Conservation (phyloP, 1,139 yeast genomes). For the Geotrichum australiense region DNA sequence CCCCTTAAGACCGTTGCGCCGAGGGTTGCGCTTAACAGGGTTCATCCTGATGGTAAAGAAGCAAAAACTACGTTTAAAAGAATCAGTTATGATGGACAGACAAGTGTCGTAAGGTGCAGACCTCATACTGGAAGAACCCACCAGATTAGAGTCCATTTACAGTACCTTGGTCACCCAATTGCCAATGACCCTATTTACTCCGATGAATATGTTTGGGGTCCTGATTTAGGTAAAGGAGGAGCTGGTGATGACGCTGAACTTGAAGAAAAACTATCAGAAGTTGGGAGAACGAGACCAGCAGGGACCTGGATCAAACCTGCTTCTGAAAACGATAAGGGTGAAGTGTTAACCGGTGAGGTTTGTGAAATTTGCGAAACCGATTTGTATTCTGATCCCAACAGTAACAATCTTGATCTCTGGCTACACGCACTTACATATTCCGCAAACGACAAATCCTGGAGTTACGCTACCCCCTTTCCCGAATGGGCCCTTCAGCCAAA, state of each 20-base stretch:
- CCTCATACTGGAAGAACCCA: constrained; percentile 94
- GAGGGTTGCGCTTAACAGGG: constrained; percentile 66
- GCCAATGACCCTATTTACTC: constrained; percentile 91
- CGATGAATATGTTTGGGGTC: constrained; percentile 67
- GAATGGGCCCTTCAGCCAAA: constrained; percentile 74
- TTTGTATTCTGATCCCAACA: constrained; percentile 80
- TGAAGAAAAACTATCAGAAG: constrained; percentile 43
- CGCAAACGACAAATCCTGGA: constrained; percentile 57
- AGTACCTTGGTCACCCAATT: constrained; percentile 79
- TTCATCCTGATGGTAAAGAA: constrained; percentile 61
- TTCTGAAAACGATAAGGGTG: constrained; percentile 41
- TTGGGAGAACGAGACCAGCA: constrained; percentile 66
- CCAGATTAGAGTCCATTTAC: constrained; percentile 89
- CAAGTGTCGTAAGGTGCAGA: constrained; percentile 71
- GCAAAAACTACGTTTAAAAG: constrained; percentile 45
- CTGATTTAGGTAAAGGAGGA: constrained; percentile 47
- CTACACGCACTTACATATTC: constrained; percentile 75
- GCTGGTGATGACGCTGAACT: constrained; percentile 44
- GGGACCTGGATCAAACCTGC: constrained; percentile 52
- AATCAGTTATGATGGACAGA: constrained; percentile 51
- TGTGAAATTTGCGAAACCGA: constrained; percentile 70
- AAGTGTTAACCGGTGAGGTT: constrained; percentile 46
- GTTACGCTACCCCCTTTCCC: constrained; percentile 72
- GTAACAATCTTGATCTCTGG: constrained; percentile 80
- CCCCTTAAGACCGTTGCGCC: constrained; percentile 74